Evolutionary conservation across 352 stramenopile genomes (phyloP).

Genomic region (Phytophthora agathidicida): DNA sequence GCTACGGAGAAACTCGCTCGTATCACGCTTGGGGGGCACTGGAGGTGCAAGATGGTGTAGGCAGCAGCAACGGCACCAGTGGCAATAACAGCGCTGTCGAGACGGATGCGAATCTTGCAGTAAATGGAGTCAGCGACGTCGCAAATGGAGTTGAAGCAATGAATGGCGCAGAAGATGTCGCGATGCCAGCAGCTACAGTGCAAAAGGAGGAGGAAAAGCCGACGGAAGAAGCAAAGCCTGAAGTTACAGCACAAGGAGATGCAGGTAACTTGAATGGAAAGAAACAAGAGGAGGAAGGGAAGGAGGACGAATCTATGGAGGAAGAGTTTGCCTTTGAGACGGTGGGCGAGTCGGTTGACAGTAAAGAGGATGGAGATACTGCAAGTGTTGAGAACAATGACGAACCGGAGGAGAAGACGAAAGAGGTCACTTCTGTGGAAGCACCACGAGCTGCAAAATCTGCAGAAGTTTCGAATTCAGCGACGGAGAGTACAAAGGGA

Average conservation of each 20-base stretch:
- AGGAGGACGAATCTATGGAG: conserved; percentile 6
- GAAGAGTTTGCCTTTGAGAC: conserved; percentile 19
- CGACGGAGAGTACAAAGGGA: neutral
- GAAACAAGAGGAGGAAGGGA: conserved; percentile 3
- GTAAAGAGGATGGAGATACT: conserved; percentile 12
- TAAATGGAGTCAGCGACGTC: neutral
- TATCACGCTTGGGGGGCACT: conserved; percentile 28
- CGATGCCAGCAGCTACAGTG: neutral
- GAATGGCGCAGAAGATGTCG: neutral
- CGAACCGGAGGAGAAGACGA: conserved; percentile 1
- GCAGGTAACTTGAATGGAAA: neutral
- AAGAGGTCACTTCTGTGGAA: neutral
- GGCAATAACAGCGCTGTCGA: neutral
- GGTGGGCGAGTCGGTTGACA: conserved; percentile 7
- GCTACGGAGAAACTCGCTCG: conserved; percentile 22
- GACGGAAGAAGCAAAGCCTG: neutral
- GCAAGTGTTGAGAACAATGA: conserved; percentile 16
- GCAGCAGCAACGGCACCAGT: neutral
- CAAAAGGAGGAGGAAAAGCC: conserved; percentile 11
- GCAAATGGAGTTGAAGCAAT: neutral
- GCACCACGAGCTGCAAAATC: neutral
- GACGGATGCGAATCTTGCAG: neutral
- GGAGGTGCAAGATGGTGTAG: neutral
- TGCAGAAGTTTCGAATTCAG: neutral
- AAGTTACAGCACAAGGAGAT: neutral